Percentiles rank a stretch among this genome's conserved stretches.
Evolutionary conservation across 805 yeast genomes (phyloP).

Genomic region (Saturnispora diversa): DNA sequence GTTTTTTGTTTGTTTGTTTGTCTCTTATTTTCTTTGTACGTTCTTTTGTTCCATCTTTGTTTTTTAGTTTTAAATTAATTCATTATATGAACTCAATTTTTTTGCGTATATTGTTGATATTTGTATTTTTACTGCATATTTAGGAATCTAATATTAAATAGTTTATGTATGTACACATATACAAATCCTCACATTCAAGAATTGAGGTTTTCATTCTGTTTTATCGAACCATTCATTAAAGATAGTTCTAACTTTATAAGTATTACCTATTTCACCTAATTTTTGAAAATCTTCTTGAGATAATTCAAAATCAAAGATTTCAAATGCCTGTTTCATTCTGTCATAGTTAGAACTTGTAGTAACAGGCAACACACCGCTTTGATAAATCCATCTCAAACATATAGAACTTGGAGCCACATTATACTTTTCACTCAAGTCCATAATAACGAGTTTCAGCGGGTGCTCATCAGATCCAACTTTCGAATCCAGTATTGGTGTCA

Average conservation of each 20-base stretch:
- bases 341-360: constrained; percentile 59
- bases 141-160: not conserved
- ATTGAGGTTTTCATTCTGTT: too few species aligned
- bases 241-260: constrained; percentile 11
- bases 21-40: not conserved
- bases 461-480: constrained; percentile 34
- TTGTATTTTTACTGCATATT: too few species aligned
- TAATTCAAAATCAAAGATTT: constrained; percentile 48
- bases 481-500: constrained; percentile 47
- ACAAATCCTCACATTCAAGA: too few species aligned
- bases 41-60: too few species aligned
- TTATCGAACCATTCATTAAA: constrained; percentile 8
- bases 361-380: constrained; percentile 57
- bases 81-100: too few species aligned
- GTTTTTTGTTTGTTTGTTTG: not conserved
- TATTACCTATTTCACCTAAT: constrained; percentile 36
- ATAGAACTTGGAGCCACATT: constrained; percentile 53
- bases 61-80: too few species aligned
- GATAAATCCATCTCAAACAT: constrained; percentile 62
- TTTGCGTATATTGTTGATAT: too few species aligned
- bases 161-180: too few species aligned
- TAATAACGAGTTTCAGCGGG: constrained; percentile 31
- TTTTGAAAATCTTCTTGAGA: constrained; percentile 40
- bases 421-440: constrained; percentile 48
- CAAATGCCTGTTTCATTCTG: constrained; percentile 50